phyloP scores from a whole-genome alignment of 345 rosid species.

The Lepidium didymum region DNA sequence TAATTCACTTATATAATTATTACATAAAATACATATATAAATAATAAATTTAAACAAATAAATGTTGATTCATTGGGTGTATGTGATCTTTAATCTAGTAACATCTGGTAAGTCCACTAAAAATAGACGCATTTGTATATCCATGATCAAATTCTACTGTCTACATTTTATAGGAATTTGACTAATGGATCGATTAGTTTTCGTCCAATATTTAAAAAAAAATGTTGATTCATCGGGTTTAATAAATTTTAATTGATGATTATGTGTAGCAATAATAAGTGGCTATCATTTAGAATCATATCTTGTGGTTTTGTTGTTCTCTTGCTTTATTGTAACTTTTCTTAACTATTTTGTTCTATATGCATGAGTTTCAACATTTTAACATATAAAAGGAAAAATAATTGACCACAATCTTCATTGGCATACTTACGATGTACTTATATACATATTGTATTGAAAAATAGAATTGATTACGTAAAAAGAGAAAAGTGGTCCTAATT shows the following conservation, averaged over 20 bases:
- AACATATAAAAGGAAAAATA: neutral
- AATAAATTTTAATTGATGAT: neutral
- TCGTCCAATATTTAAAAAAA: too few species aligned
- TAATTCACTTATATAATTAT: neutral
- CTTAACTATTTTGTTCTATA: slow-evolving; percentile 5
- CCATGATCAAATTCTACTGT: too few species aligned
- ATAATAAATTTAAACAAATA: too few species aligned
- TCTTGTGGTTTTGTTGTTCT: neutral
- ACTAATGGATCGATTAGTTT: too few species aligned
- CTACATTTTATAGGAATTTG: too few species aligned
- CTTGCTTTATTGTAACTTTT: slow-evolving; percentile 2
- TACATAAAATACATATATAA: too few species aligned
- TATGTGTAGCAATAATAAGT: neutral
- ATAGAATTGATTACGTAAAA: neutral
- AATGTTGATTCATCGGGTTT: neutral
- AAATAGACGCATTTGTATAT: too few species aligned
- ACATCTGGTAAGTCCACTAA: too few species aligned
- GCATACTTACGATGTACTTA: neutral
- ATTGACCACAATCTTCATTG: neutral
- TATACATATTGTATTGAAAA: neutral
- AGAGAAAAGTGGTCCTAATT: slow-evolving; percentile 23
- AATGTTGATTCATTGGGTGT: too few species aligned
- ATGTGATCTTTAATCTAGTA: too few species aligned
- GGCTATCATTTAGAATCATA: slow-evolving; percentile 9
- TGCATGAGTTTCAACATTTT: slow-evolving; percentile 26